A percentile compares a stretch with the other conserved stretches of the same genome.
Evolutionary conservation across 345 rosid species (phyloP).

Genomic region (Triadica sebifera): DNA sequence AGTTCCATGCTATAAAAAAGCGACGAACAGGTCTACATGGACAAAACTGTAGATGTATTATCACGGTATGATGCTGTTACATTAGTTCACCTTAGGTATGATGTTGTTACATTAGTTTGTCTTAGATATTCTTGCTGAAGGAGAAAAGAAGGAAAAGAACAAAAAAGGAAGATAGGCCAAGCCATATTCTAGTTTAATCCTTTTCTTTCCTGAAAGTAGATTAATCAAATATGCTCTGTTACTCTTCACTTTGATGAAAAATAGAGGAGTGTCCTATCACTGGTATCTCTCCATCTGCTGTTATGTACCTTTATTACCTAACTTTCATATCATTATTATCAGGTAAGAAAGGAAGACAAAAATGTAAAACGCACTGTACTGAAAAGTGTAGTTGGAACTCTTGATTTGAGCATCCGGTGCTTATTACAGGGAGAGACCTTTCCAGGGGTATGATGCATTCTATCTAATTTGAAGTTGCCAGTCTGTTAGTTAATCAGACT

Average conservation of each 20-base stretch:
- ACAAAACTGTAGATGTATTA: constrained; percentile 58
- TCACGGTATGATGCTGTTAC: constrained; percentile 50
- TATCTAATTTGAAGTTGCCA: constrained; percentile 14
- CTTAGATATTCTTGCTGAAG: not conserved
- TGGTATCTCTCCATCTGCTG: not conserved
- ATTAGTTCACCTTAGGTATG: constrained; percentile 36
- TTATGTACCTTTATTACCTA: not conserved
- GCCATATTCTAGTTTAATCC: not conserved
- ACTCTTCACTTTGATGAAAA: constrained; percentile 11
- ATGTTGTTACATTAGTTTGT: not conserved
- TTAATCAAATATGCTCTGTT: constrained; percentile 1
- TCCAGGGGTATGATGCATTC: constrained; percentile 59
- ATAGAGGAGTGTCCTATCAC: not conserved
- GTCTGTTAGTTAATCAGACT: not conserved
- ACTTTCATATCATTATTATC: constrained; percentile 20
- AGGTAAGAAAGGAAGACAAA: constrained; percentile 66
- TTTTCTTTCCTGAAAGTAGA: not conserved
- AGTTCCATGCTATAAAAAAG: constrained; percentile 74
- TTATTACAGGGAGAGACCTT: constrained; percentile 74
- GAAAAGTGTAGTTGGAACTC: constrained; percentile 90
- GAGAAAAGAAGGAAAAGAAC: not conserved
- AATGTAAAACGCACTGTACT: constrained; percentile 56
- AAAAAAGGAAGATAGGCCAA: not conserved
- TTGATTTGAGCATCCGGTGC: constrained; percentile 62
- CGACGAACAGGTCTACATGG: constrained; percentile 45